Conservation (phyloP, 106 monocot genomes). For the Narthecium ossifragum region DNA sequence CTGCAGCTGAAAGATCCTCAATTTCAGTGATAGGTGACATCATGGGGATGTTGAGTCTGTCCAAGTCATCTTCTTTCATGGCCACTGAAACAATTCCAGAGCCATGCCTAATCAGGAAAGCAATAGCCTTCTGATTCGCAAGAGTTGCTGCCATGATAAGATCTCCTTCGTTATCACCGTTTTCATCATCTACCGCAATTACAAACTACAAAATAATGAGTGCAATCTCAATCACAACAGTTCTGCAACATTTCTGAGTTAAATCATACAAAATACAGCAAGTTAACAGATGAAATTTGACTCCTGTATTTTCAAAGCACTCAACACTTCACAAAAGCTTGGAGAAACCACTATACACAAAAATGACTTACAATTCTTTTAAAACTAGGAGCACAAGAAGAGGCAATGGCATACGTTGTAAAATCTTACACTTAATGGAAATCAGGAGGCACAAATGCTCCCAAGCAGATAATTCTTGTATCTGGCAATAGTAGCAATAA, state of each 20-base stretch:
- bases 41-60: conserved; percentile 69
- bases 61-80: conserved; percentile 70
- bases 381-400: no score
- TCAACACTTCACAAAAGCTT: no score
- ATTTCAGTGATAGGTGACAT: conserved; percentile 65
- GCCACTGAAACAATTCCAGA: conserved; percentile 85
- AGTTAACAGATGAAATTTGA: no score
- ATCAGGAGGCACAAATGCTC: no score
- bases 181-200: conserved; percentile 88
- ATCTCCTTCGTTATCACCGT: conserved; percentile 58
- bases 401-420: no score
- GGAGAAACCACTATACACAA: no score
- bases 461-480: no score
- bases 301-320: no score
- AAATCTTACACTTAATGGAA: no score
- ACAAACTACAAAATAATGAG: conserved; percentile 62
- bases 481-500: no score
- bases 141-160: conserved; percentile 82
- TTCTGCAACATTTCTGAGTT: neutral
- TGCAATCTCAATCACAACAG: conserved; percentile 10
- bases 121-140: conserved; percentile 44
- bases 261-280: neutral
- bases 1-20: conserved; percentile 42
- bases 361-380: no score
- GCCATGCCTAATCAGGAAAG: conserved; percentile 83